Evolutionary conservation across 2,329 filamentous ascomycete genomes (phyloP).

Genomic region (Epichloe uncinata): DNA sequence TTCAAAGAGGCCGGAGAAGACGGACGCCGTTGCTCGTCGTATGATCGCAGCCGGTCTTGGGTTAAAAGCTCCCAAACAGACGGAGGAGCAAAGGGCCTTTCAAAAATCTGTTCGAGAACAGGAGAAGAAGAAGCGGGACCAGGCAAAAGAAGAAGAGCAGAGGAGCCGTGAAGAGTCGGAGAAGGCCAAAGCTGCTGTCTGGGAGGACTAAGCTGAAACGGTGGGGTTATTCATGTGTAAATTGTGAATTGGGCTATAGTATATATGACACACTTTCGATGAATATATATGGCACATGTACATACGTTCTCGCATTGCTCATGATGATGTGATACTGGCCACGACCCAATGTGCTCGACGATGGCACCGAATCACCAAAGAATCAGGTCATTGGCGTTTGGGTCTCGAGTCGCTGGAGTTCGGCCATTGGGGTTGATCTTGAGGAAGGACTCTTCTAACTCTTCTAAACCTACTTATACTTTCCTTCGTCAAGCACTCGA

Average conservation of each 20-base stretch:
- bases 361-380: slow-evolving; percentile 18
- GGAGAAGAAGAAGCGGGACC: slow-evolving; percentile 64
- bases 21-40: slow-evolving; percentile 76
- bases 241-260: neutral
- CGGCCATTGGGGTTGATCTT: too few relatives aligned
- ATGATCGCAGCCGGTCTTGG: slow-evolving; percentile 86
- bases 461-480: too few relatives aligned
- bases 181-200: slow-evolving; percentile 69
- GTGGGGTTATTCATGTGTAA: neutral
- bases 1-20: slow-evolving; percentile 63
- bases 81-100: slow-evolving; percentile 80
- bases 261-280: slow-evolving; percentile 11
- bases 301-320: too few relatives aligned
- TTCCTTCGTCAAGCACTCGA: too few relatives aligned
- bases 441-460: too few relatives aligned
- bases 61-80: slow-evolving; percentile 64
- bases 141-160: slow-evolving; percentile 54
- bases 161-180: slow-evolving; percentile 51
- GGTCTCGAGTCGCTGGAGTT: slow-evolving; percentile 19
- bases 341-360: slow-evolving; percentile 16
- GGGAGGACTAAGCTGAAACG: slow-evolving; percentile 54
- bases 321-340: slow-evolving; percentile 7
- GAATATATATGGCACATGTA: too few relatives aligned
- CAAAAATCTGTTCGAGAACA: slow-evolving; percentile 72
- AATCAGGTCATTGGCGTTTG: slow-evolving; percentile 17